Evolutionary conservation across 305 asterid species (phyloP), one percentile per base, ranked within the genome.

Genomic region (Fraxinus sp.): DNA sequence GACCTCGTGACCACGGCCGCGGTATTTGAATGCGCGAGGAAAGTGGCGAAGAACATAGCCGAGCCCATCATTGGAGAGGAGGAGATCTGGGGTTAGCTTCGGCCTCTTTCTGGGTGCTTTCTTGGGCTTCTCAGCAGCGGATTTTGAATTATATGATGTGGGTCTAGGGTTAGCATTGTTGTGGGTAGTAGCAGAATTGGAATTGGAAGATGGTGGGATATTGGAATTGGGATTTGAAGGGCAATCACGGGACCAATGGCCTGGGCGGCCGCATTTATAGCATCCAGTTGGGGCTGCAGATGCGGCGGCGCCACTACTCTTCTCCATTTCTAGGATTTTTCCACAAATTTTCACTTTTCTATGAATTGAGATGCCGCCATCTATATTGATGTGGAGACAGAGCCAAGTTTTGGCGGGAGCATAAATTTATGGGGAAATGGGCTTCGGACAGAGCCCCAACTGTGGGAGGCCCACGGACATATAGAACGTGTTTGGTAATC

Each of bases 241-340:
- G 68, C 98, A 96, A 86, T 94, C 99, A 16, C 98, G 94, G 14
- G 99, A 92, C 99, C 99, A 96, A 84, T 96, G 99, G 32, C 99
- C 97, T 3, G 99, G 98, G 7, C 98, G 92, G 70, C 97, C 97
- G 84, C 99, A 93, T 89, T 94, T 96, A 92, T 92, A 96, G 88
- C 99, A 96, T 7, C 99, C 98, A 0, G 98, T 96, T 4, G 99
- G 97, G 57, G 85, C 98, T 37, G 92, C 82, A 87, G 80, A 90
- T 89, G 10, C 92, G 84, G 85, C 91, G 41, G 41, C 89, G 77
- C 87, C 85, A 36, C 83, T 79, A 43, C 85, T 84, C 35, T 83
- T 85, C 84, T 89, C 91, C 91, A 89, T 89, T 75, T 57, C 77
- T 64, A 30, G 18, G 26, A 37, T 64, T 33, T 52, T 78, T 30